Percentiles rank a stretch among this genome's conserved stretches.
Evolutionary conservation across 2,329 filamentous ascomycete species (phyloP).

Genomic region (Clarireedia paspali): DNA sequence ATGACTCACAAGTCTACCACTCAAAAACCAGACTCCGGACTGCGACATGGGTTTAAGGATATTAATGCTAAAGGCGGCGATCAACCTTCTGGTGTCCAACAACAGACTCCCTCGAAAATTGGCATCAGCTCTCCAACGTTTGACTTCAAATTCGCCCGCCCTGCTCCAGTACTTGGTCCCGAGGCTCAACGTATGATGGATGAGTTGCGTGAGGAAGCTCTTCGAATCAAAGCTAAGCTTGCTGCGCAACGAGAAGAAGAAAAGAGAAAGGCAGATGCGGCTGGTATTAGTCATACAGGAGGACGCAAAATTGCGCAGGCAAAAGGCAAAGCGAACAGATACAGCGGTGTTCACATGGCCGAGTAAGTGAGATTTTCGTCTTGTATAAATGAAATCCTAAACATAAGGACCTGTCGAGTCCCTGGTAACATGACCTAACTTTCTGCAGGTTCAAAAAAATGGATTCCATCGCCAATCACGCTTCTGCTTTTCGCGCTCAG

Average conservation of each 20-base stretch:
- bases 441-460: slow-evolving; percentile 71
- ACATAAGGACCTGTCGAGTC: not conserved
- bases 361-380: slow-evolving; percentile 33
- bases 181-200: slow-evolving; percentile 55
- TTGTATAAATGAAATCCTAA: not conserved
- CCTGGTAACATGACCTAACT: not conserved
- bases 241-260: slow-evolving; percentile 52
- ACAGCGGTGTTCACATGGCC: slow-evolving; percentile 76
- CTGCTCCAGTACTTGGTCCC: slow-evolving; percentile 50
- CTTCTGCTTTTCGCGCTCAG: slow-evolving; percentile 66
- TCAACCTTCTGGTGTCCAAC: slow-evolving; percentile 36
- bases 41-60: slow-evolving; percentile 75
- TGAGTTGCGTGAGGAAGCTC: slow-evolving; percentile 65
- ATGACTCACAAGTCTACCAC: slow-evolving; percentile 68
- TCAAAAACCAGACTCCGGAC: slow-evolving; percentile 69
- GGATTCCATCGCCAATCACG: slow-evolving; percentile 87
- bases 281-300: slow-evolving; percentile 33
- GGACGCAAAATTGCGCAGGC: slow-evolving; percentile 70
- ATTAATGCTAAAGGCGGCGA: slow-evolving; percentile 39
- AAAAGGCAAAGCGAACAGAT: slow-evolving; percentile 70
- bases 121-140: slow-evolving; percentile 50
- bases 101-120: slow-evolving; percentile 58
- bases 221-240: slow-evolving; percentile 62
- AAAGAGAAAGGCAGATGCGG: slow-evolving; percentile 36
- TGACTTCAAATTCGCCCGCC: slow-evolving; percentile 53